These are phyloP conservation scores for Tricholoma terreum DNA, from an alignment of 768 basidiomycete genomes.

Conservation along the genomic window DNA sequence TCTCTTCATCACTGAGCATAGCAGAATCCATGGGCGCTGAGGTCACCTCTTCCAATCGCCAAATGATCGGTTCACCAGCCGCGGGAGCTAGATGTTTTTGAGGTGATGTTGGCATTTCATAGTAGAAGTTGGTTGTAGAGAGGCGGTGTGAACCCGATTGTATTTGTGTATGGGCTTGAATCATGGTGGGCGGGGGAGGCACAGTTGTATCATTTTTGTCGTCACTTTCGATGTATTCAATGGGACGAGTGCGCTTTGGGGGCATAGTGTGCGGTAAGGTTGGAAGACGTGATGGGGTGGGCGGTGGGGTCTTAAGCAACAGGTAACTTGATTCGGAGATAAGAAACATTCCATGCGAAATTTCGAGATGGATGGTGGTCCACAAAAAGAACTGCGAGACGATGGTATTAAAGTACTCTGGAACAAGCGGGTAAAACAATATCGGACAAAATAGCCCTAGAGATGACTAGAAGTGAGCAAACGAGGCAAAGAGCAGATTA, in stretches of 20 bases:
- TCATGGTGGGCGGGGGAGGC: not conserved
- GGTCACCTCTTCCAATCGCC: not conserved
- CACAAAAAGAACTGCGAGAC: too few relatives aligned
- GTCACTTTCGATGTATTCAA: too few relatives aligned
- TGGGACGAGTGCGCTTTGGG: too few relatives aligned
- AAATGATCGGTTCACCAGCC: not conserved
- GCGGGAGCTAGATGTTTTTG: not conserved
- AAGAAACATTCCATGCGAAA: not conserved
- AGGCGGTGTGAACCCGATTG: not conserved
- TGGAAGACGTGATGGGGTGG: too few relatives aligned
- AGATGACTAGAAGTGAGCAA: not conserved
- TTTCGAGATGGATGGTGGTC: not conserved
- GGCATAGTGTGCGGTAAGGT: too few relatives aligned
- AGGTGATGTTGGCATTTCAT: too few relatives aligned
- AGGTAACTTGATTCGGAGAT: not conserved
- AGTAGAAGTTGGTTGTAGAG: not conserved
- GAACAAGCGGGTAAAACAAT: not conserved
- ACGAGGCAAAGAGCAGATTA: not conserved
- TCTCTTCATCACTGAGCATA: too few relatives aligned
- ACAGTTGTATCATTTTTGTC: too few relatives aligned
- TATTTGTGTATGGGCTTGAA: conserved; percentile 4
- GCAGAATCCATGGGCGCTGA: too few relatives aligned
- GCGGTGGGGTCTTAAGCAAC: not conserved
- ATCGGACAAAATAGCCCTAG: too few relatives aligned
- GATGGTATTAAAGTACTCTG: not conserved